Evolutionary conservation across 2,329 filamentous ascomycete genomes (phyloP), one percentile per base, ranked within the genome.

Genomic region (Monosporascus cannonballus): DNA sequence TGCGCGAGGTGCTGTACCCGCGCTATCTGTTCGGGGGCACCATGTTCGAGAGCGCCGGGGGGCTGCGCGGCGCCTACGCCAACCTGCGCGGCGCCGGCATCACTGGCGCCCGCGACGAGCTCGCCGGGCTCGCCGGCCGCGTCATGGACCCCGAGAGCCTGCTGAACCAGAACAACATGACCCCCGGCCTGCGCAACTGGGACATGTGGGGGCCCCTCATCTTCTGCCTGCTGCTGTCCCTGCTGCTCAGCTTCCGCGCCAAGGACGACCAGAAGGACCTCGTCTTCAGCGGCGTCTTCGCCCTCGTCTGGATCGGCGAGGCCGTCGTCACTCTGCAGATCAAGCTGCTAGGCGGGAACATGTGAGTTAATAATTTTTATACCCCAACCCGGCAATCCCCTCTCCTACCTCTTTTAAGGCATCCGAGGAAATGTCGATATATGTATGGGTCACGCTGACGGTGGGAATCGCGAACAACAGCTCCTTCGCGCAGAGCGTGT

Each of bases 241-340:
- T 96, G 71, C 83, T 99, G 62, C 77, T 99, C 54, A 96, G 92
- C 61, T 83, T 96, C 67, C 84, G 87, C 57, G 90, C 90, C 15
- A 80, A 85, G 61, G 78, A 81, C 1, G 83, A 90, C 47, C 94
- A 99, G 75, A 89, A 87, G 66, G 90, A 92, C 56, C 73, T 89
- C 41, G 92, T 97, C 27, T 99, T 99, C 70, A 95, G 90, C 37
- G 94, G 94, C 4, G 91, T 99, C 46, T 99, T 99, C 73, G 90
- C 91, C 47, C 89, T 96, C 73, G 87, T 99, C 51, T 99, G 94
- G 94, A 85, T 99, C 54, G 94, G 92, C 27, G 92, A 97, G 76
- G 92, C 92, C 1, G 87, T 96, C 3, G 94, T 99, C 54, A 99
- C 94, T n/a, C 73, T 96, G 67, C 94, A 99, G 79, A 97, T 99